A percentile compares a stretch with the other conserved stretches of the same genome.
Evolutionary conservation across 805 yeast species (phyloP).

Genomic region (Lipomyces yamanashiensis): DNA sequence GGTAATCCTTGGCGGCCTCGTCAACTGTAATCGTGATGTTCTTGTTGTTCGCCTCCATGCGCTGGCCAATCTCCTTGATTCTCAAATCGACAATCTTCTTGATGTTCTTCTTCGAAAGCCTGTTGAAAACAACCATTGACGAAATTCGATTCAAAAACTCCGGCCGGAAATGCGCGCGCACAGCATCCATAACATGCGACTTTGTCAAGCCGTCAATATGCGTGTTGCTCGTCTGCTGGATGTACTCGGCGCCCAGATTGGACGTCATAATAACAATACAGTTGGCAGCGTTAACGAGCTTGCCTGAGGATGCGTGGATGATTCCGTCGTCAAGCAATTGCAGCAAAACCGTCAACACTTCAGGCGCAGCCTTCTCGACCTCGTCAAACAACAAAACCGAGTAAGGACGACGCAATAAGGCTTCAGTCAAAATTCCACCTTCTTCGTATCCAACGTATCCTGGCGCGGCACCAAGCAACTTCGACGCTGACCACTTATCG

Average conservation of each 20-base stretch:
- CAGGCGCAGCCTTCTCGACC: conserved; percentile 98
- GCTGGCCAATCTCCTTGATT: conserved; percentile 77
- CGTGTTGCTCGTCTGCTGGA: conserved; percentile 67
- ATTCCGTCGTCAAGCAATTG: conserved; percentile 97
- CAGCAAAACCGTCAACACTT: conserved; percentile 86
- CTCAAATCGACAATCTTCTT: conserved; percentile 89
- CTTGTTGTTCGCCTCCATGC: conserved; percentile 86
- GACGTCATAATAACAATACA: conserved; percentile 95
- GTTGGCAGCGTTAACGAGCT: conserved; percentile 89
- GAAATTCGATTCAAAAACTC: conserved; percentile 96
- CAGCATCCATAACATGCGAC: conserved; percentile 80
- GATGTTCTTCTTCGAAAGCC: conserved; percentile 88
- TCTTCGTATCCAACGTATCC: conserved; percentile 97
- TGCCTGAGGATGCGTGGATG: conserved; percentile 92
- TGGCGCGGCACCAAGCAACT: conserved; percentile 95
- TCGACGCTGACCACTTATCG: conserved; percentile 95
- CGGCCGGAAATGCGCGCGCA: conserved; percentile 90
- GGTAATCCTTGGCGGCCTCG: conserved; percentile 76
- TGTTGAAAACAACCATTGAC: conserved; percentile 89
- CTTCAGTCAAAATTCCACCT: conserved; percentile 95
- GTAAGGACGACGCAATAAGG: conserved; percentile 87
- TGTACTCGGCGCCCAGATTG: conserved; percentile 91
- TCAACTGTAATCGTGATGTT: conserved; percentile 72
- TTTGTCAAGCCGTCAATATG: conserved; percentile 67
- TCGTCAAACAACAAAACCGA: conserved; percentile 96